phyloP scores from a whole-genome alignment of 345 rosid genomes.

The Hibiscus mutabilis region DNA sequence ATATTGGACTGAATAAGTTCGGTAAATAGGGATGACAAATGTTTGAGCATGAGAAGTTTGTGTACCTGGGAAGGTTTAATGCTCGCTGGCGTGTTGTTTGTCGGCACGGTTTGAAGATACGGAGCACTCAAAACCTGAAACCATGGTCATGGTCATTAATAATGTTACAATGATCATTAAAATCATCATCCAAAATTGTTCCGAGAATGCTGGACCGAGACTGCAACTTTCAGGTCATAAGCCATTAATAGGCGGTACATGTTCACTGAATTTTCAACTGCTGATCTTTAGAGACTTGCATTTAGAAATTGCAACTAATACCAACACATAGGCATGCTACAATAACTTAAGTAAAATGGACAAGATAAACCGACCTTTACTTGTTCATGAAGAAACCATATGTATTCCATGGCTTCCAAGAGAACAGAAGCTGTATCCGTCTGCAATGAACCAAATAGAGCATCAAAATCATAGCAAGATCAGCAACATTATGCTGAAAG shows the following conservation, averaged over 20 bases:
- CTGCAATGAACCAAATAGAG: constrained; percentile 34
- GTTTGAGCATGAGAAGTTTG: neutral
- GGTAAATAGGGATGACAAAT: neutral
- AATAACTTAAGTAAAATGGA: neutral
- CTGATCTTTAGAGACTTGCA: neutral
- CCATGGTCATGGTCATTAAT: neutral
- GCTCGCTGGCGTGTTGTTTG: constrained; percentile 50
- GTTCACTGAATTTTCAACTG: neutral
- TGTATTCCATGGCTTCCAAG: constrained; percentile 75
- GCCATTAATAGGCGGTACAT: neutral
- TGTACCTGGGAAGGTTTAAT: neutral
- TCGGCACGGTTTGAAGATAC: constrained; percentile 55
- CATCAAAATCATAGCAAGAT: constrained; percentile 4
- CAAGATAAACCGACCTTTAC: constrained; percentile 57
- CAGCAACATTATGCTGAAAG: no score
- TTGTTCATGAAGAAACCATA: constrained; percentile 91
- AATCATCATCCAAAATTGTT: neutral
- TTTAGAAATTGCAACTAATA: neutral
- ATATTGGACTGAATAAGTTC: neutral
- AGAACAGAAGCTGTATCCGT: constrained; percentile 98
- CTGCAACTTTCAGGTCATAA: neutral
- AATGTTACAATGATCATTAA: constrained; percentile 6
- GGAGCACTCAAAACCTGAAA: constrained; percentile 93
- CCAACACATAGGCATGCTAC: neutral
- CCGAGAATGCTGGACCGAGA: neutral